Percentiles rank a stretch among this genome's conserved stretches.
Conservation (phyloP, 1,139 yeast species). For the Suhomyces bokatorum region DNA sequence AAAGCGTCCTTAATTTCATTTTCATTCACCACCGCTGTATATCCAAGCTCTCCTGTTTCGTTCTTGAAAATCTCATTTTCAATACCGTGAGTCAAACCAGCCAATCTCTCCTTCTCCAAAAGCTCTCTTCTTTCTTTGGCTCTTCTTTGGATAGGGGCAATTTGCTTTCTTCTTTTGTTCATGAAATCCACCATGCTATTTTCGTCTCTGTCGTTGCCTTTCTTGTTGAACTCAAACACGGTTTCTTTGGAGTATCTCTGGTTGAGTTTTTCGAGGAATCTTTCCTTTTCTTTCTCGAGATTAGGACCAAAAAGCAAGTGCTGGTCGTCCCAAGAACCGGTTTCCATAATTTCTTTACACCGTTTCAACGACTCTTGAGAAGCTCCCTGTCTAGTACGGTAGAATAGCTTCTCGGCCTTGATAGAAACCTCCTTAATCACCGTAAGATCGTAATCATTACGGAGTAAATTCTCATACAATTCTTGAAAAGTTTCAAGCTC, state of each 20-base stretch:
- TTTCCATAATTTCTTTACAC: constrained; percentile 73
- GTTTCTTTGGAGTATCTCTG: constrained; percentile 79
- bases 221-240: constrained; percentile 81
- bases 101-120: constrained; percentile 70
- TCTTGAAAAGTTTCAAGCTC: constrained; percentile 75
- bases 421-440: constrained; percentile 68
- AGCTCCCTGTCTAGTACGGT: constrained; percentile 84
- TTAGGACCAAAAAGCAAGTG: constrained; percentile 76
- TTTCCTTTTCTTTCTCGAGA: constrained; percentile 71
- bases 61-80: constrained; percentile 69
- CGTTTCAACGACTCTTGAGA: constrained; percentile 82
- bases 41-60: constrained; percentile 57
- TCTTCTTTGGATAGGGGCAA: constrained; percentile 82
- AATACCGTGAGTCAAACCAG: constrained; percentile 71
- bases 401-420: constrained; percentile 86
- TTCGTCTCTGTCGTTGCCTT: constrained; percentile 49
- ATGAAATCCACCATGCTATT: constrained; percentile 78
- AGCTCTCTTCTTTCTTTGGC: constrained; percentile 71
- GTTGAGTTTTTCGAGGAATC: constrained; percentile 67
- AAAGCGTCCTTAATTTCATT: constrained; percentile 32
- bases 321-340: constrained; percentile 84
- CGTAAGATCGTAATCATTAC: constrained; percentile 68
- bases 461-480: constrained; percentile 60
- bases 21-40: constrained; percentile 37
- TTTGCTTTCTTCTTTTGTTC: constrained; percentile 81